Evolutionary conservation across 1,284 basidiomycete species (phyloP), one percentile per base, ranked within the genome.

Genomic region (Ustilago tritici): DNA sequence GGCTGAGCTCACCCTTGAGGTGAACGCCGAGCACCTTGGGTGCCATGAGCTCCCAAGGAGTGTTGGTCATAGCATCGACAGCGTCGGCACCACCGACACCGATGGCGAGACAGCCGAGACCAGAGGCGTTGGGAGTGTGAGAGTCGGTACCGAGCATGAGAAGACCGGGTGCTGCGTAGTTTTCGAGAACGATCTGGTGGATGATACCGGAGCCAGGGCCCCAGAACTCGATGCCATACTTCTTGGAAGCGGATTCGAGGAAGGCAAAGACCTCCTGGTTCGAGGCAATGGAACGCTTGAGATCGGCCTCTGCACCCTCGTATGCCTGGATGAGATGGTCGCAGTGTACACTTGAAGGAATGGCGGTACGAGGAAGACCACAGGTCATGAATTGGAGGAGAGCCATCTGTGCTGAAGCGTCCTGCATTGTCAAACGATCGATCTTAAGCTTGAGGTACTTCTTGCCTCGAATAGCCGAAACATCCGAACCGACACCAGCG

Each of bases 341-440:
- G 84, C 97, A 99, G 87, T 99, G 97, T 49, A 91, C 89, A 76
- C 87, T 97, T 90, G 88, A 93, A 89, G 97, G 96, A 9, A 99
- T 95, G 35, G 94, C 93, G 81, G 92, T 93, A 73, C 90, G 90
- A 31, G 91, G 88, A 63, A 98, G 90, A 40, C 94, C 95, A 70
- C 95, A 97, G 66, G 96, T 98, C 94, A 98, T 98, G 88, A 99
- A 99, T 88, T 99, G 97, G 64, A 99, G 88, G 65, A 97, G 92
- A 47, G 97, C 97, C 97, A 99, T 99, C 92, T 99, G 97, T 53
- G 97, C 97, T 43, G 95, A 97, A 36, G 97, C 97, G 90, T 99
- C 97, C 87, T 99, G 97, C 94, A 99, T 98, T 38, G 97, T 97
- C 31, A 99, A 95, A 76, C 97, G 89, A 87, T 98, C 93, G 7